Base-by-base conservation (phyloP, 176 grass and related monocot species). In the Triticum urartu region DNA sequence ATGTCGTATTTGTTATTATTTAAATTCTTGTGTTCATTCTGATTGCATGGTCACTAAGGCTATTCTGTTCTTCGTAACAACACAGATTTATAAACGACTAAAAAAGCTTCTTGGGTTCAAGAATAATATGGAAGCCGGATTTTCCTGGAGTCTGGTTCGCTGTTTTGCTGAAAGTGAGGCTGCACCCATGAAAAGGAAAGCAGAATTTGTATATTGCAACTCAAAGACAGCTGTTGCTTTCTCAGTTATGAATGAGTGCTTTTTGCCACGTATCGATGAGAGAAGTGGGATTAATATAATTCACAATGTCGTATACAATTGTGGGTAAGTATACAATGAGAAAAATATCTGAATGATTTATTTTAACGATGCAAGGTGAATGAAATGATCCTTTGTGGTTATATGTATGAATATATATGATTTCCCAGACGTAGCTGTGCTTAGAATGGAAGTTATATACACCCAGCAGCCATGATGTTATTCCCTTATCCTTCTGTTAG, bases 231-330 rank as follows among this genome's bases (percentile, higher is more conserved):
- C 94, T 86, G 88, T 98, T 84, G 92, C 97, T 79, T 91, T 94
- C 74, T 83, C 89, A 79, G 90, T 98, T 89, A 92, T 98, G 92
- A 90, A 98, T 32, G 97, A 98, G 84, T 98, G 97, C 62, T 98
- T 98, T 84, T 74, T 69, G 63, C 97, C 94, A 56, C 90, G 88
- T 54, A 89, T 90, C 11, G 97, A 98, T 81, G 88, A 94, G 70
- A 89, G 94, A 94, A 95, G 90, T 84, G 92, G 97, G 76, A 94
- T 98, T 68, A 92, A 95, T 87, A 86, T 98, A 77, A 92, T 98
- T 89, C 93, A 92, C 84, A 98, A 92, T 87, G 92, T 94, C 17
- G 83, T 95, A 28, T 98, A 95, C 91, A 98, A 98, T 70, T 98
- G 93, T 75, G 94, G 94, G 97, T 98, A 92, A 81, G 94, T 82